Conservation (phyloP, 1,284 basidiomycete species). For the Leccinum olivaceoglutinosum region DNA sequence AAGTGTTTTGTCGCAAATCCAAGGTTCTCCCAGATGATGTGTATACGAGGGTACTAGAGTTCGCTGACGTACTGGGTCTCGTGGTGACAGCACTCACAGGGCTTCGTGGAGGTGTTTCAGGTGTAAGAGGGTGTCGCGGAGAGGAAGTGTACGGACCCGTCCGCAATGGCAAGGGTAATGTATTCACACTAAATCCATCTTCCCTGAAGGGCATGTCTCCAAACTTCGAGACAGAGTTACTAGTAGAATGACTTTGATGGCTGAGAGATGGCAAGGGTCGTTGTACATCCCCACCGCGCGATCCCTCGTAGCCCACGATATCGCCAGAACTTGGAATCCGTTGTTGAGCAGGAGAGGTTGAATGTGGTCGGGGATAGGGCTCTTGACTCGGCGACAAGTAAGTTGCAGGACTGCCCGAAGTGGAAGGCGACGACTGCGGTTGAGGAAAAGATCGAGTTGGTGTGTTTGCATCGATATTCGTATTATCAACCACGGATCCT, state of each 20-base stretch:
- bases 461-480: constrained; percentile 18
- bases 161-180: constrained; percentile 26
- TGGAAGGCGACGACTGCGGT: constrained; percentile 32
- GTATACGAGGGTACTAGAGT: constrained; percentile 21
- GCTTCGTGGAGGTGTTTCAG: constrained; percentile 49
- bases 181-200: constrained; percentile 23
- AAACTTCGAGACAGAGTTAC: constrained; percentile 28
- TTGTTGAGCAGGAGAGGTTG: constrained; percentile 46
- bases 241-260: constrained; percentile 26
- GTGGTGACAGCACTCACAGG: constrained; percentile 50
- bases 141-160: constrained; percentile 23
- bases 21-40: constrained; percentile 21
- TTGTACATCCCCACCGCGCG: constrained; percentile 28
- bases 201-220: constrained; percentile 28
- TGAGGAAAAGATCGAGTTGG: constrained; percentile 23
- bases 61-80: constrained; percentile 28
- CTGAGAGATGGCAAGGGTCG: constrained; percentile 24
- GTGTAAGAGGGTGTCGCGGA: constrained; percentile 16
- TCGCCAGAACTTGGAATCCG: constrained; percentile 26
- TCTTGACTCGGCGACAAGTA: constrained; percentile 37
- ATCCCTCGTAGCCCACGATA: constrained; percentile 14
- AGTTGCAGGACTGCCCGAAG: constrained; percentile 25
- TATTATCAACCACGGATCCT: constrained; percentile 16
- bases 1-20: constrained; percentile 26
- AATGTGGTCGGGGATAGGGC: constrained; percentile 53